A percentile compares a stretch with the other conserved stretches of the same genome.
Conservation (phyloP, 2,329 filamentous ascomycete genomes). For the Fusarium setosum region DNA sequence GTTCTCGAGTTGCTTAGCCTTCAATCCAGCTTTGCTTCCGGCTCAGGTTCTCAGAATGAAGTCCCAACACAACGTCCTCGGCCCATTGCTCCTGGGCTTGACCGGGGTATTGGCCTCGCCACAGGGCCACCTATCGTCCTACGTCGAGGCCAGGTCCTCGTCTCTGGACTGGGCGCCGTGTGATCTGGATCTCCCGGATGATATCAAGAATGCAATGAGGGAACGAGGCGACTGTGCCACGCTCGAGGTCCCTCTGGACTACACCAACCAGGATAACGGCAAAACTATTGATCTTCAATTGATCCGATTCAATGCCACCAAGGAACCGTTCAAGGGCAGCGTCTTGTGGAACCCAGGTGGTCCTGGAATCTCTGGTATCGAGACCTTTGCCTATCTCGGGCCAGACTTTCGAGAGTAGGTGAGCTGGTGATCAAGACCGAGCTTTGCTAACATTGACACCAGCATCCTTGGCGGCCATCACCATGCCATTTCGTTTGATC, state of each 20-base stretch:
- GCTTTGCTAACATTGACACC: background rate
- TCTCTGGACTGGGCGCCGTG: background rate
- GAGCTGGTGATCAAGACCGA: fast-evolving
- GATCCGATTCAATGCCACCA: constrained; percentile 43
- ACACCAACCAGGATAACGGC: constrained; percentile 41
- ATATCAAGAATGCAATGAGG: background rate
- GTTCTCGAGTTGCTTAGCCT: too few species aligned
- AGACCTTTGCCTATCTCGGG: constrained; percentile 19
- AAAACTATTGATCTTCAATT: constrained; percentile 46
- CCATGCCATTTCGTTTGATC: constrained; percentile 33
- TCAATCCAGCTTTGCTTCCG: background rate
- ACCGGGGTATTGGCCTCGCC: background rate
- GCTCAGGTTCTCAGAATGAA: background rate
- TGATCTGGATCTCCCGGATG: background rate
- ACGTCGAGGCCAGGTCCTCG: background rate
- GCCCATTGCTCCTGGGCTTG: background rate
- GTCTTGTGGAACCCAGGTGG: constrained; percentile 53
- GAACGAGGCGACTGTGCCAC: constrained; percentile 43
- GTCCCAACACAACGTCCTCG: background rate
- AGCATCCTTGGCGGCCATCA: constrained; percentile 29
- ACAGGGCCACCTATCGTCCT: background rate
- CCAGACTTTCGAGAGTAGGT: constrained; percentile 21
- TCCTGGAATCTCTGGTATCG: constrained; percentile 38
- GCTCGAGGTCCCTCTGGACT: constrained; percentile 52
- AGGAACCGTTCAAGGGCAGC: constrained; percentile 46